phyloP scores from a whole-genome alignment of 768 basidiomycete species.

The Boletus subparvulus region DNA sequence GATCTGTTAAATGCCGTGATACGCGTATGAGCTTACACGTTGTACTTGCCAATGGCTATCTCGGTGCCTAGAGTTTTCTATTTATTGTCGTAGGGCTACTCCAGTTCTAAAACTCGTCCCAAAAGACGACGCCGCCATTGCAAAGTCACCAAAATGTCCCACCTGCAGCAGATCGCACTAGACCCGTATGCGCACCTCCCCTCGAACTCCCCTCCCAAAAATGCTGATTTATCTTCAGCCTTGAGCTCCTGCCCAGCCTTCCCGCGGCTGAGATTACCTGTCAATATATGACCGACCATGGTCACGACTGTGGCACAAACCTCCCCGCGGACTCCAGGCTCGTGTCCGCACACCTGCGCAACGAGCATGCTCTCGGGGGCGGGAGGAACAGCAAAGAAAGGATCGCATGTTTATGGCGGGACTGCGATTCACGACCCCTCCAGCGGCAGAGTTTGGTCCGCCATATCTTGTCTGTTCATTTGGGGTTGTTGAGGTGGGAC shows the following conservation, averaged over 20 bases:
- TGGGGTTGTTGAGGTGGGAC: constrained; percentile 1
- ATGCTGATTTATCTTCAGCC: neutral
- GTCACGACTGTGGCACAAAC: neutral
- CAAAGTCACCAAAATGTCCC: too few species aligned
- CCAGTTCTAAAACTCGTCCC: too few species aligned
- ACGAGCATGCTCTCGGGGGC: neutral
- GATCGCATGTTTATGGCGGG: neutral
- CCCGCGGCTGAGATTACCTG: neutral
- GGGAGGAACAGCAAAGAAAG: neutral
- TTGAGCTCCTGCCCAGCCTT: neutral
- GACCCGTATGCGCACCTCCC: too few species aligned
- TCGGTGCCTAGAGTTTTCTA: too few species aligned
- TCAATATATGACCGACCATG: neutral
- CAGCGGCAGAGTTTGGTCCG: neutral
- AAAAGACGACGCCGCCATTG: too few species aligned
- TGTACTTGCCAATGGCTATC: too few species aligned
- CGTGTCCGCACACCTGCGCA: neutral
- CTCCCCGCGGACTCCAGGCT: neutral
- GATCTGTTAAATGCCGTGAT: too few species aligned
- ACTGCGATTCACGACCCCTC: neutral
- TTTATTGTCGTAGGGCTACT: too few species aligned
- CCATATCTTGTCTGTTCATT: neutral
- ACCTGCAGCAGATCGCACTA: too few species aligned
- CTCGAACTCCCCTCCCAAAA: too few species aligned
- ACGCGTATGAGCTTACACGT: too few species aligned